Percentiles rank a stretch among this genome's conserved stretches.
These are phyloP conservation scores for Phialemonium atrogriseum DNA, from an alignment of 2,329 filamentous ascomycete genomes.

Conservation along the genomic window DNA sequence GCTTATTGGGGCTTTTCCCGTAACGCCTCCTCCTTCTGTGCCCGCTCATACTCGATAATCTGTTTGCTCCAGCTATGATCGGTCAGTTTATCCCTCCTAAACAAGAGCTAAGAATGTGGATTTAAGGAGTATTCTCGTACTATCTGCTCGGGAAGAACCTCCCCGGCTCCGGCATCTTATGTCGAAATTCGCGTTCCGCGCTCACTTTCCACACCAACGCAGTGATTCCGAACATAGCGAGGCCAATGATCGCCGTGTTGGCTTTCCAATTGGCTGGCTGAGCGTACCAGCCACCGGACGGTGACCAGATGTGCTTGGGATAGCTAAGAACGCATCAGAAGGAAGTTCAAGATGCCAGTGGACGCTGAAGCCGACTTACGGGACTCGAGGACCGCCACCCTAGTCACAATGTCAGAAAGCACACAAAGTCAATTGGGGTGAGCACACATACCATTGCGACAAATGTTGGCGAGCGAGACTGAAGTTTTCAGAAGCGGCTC, in stretches of 20 bases:
- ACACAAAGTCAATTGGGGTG: not conserved
- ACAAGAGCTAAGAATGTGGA: not conserved
- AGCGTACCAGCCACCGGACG: slow-evolving; percentile 93
- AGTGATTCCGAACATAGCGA: slow-evolving; percentile 48
- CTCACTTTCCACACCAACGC: slow-evolving; percentile 62
- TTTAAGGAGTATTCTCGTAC: slow-evolving; percentile 53
- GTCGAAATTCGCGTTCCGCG: slow-evolving; percentile 63
- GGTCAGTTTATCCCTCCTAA: not conserved
- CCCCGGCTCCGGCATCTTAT: slow-evolving; percentile 69
- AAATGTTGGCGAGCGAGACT: not conserved
- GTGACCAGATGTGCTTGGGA: slow-evolving; percentile 99
- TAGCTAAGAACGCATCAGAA: slow-evolving; percentile 49
- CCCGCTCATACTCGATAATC: slow-evolving; percentile 35
- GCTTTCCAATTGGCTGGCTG: slow-evolving; percentile 91
- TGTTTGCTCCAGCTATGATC: slow-evolving; percentile 33
- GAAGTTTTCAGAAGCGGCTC: not conserved
- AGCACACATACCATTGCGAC: slow-evolving; percentile 3
- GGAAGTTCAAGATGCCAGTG: slow-evolving; percentile 2
- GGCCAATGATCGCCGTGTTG: slow-evolving; percentile 55
- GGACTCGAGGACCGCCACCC: slow-evolving; percentile 12
- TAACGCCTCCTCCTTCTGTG: slow-evolving; percentile 20
- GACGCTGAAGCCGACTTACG: slow-evolving; percentile 15
- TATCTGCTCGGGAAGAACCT: slow-evolving; percentile 82
- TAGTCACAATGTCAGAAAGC: not conserved
- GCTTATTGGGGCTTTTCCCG: slow-evolving; percentile 7